Conservation (phyloP, 371 early-diverging fungal genomes). For the Mycotypha africana region DNA sequence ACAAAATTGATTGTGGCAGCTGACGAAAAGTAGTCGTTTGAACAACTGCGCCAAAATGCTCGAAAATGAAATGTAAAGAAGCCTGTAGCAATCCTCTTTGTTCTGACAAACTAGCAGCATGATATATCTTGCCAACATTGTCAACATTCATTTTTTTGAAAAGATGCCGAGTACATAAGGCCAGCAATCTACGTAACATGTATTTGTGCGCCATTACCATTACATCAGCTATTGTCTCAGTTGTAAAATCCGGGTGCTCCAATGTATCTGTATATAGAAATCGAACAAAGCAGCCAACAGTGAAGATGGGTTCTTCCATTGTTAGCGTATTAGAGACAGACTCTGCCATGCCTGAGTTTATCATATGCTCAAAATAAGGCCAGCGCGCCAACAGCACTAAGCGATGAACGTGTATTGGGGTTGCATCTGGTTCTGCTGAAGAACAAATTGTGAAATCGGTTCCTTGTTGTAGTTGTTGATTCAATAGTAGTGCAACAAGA, state of each 20-base stretch:
- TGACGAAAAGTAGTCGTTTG: slow-evolving; percentile 51
- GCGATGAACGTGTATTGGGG: slow-evolving; percentile 39
- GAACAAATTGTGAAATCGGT: slow-evolving; percentile 58
- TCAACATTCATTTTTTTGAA: slow-evolving; percentile 50
- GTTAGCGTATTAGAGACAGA: slow-evolving; percentile 36
- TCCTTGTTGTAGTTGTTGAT: slow-evolving; percentile 26
- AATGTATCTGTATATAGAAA: slow-evolving; percentile 62
- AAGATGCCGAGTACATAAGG: slow-evolving; percentile 47
- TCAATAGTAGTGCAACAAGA: slow-evolving; percentile 41
- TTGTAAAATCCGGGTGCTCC: slow-evolving; percentile 21
- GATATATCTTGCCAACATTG: slow-evolving; percentile 53
- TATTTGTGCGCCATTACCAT: slow-evolving; percentile 63
- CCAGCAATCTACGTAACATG: slow-evolving; percentile 47
- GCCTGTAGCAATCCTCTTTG: slow-evolving; percentile 56
- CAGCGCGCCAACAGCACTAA: slow-evolving; percentile 58
- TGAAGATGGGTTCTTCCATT: slow-evolving; percentile 47
- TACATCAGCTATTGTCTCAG: slow-evolving; percentile 50
- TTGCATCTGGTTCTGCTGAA: slow-evolving; percentile 24
- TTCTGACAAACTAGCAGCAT: slow-evolving; percentile 49
- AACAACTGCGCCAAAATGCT: slow-evolving; percentile 61
- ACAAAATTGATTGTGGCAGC: slow-evolving; percentile 50
- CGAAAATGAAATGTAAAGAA: slow-evolving; percentile 55
- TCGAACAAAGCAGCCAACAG: slow-evolving; percentile 48
- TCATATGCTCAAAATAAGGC: slow-evolving; percentile 58
- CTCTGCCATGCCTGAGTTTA: slow-evolving; percentile 50